phyloP scores from a whole-genome alignment of 805 yeast species.

The Myxozyma nipponensis region DNA sequence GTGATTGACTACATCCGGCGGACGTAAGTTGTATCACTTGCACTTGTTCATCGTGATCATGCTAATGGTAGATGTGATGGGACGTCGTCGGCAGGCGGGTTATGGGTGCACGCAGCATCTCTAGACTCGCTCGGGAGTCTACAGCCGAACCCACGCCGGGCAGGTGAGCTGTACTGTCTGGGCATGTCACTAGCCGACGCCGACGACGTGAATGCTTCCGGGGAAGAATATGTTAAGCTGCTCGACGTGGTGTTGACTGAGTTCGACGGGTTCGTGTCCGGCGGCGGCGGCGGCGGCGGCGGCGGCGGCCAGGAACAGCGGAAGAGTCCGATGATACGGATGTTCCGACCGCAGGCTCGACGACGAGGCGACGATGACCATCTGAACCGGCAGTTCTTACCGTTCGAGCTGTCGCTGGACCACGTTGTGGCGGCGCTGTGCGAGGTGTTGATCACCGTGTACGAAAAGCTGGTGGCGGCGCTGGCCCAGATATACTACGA shows the following conservation, averaged over 20 bases:
- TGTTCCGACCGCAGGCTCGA: not conserved
- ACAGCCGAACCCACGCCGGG: not conserved
- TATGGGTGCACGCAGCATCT: not conserved
- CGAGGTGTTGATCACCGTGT: not conserved
- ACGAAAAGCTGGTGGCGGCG: not conserved
- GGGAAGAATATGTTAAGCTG: not conserved
- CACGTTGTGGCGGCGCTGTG: not conserved
- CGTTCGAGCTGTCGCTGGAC: not conserved
- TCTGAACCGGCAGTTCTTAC: conserved; percentile 2
- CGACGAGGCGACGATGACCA: not conserved
- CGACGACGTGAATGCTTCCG: not conserved
- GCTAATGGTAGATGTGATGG: too few species aligned
- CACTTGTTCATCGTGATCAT: too few species aligned
- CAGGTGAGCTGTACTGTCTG: not conserved
- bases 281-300: too few species aligned
- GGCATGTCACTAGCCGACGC: not conserved
- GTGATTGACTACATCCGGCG: not conserved
- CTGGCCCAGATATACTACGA: not conserved
- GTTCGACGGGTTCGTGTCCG: not conserved
- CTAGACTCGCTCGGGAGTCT: not conserved
- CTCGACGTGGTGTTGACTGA: not conserved
- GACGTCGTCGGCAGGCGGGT: too few species aligned
- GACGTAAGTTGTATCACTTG: too few species aligned
- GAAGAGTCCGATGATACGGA: not conserved
- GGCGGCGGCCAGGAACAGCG: not conserved